Base-by-base conservation (phyloP, 352 stramenopile species). In the Vaucheria bursata region DNA sequence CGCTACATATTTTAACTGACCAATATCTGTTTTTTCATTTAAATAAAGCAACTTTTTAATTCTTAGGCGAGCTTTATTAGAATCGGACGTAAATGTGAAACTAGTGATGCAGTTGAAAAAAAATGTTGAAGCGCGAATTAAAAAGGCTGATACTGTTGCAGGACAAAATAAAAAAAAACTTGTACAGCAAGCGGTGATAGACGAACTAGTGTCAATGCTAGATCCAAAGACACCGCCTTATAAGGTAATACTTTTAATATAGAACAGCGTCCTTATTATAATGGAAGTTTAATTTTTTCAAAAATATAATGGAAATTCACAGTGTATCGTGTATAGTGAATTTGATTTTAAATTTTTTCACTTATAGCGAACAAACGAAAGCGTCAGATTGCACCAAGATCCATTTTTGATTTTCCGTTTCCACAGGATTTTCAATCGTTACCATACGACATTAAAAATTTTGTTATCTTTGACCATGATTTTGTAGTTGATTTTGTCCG, bases 31-130 rank as follows among this genome's bases (percentile, higher is more conserved):
- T 25, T 18, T 37, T 34, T 37, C 8, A 31, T 37, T 7, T 7
- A 34, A 31, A 68, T 34, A 2, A 31, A 37, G 45, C 12, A 31
- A 34, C 37, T 31, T 7, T 2, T 2, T 68, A 34, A 31, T 7
- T 2, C 53, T 2, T 38, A 80, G 71, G 35, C 39, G 88, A 5
- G 90, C 90, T 0, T 78, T 94, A 33, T 89, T 94, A 73, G 89
- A 94, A 85, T 85, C 87, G 4, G 89, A 93, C 83, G 89, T 93
- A 2, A 92, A 91, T 73, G 87, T 93, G 49, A 68, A 85, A 52
- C 71, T 86, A 69, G 84, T 86, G 35, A 74, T 74, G 64, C 73
- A 77, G 67, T 74, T 87, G 31, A 80, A 73, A 64, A 85, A 85
- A 40, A 87, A 85, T 32, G 78, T 87, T n/a, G 84, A 86, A 65